Conservation (phyloP, 2,329 filamentous ascomycete species). For the Moelleriella libera region DNA sequence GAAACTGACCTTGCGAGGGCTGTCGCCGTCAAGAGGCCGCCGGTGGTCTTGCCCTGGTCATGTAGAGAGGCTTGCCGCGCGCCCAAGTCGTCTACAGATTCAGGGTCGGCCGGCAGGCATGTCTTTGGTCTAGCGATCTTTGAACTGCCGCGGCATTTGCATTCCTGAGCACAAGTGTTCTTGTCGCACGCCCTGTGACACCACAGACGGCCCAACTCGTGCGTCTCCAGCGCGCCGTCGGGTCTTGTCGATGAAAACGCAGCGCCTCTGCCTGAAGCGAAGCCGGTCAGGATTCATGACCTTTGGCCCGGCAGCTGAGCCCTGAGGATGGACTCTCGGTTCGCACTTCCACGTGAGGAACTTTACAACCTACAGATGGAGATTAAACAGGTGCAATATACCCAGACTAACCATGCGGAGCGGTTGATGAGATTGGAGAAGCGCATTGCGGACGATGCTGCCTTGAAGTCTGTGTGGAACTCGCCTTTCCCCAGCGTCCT, state of each 20-base stretch:
- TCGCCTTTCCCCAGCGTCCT: conserved; percentile 84
- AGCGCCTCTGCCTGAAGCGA: background rate
- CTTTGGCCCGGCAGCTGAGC: background rate
- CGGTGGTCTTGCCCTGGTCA: conserved; percentile 1
- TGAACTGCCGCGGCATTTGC: no score
- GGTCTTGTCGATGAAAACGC: background rate
- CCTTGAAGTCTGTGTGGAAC: conserved; percentile 78
- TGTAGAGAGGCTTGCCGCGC: background rate
- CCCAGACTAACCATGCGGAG: conserved; percentile 48
- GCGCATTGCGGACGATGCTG: conserved; percentile 52
- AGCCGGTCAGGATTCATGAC: background rate
- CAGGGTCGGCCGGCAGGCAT: background rate
- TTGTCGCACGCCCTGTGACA: background rate
- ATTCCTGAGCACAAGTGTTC: no score
- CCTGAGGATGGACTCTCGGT: conserved; percentile 49
- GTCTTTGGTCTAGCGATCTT: no score
- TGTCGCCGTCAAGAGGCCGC: conserved; percentile 1
- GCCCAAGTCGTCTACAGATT: background rate
- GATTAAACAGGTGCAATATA: conserved; percentile 51
- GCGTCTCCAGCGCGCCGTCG: background rate
- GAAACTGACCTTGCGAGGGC: background rate
- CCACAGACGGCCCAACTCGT: background rate
- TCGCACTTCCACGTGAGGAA: conserved; percentile 46
- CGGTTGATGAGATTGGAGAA: conserved; percentile 48
- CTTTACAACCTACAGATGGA: conserved; percentile 57